These are phyloP conservation scores for Dillenia turbinata DNA, from an alignment of 164 flowering plant species.

Conservation along the genomic window DNA sequence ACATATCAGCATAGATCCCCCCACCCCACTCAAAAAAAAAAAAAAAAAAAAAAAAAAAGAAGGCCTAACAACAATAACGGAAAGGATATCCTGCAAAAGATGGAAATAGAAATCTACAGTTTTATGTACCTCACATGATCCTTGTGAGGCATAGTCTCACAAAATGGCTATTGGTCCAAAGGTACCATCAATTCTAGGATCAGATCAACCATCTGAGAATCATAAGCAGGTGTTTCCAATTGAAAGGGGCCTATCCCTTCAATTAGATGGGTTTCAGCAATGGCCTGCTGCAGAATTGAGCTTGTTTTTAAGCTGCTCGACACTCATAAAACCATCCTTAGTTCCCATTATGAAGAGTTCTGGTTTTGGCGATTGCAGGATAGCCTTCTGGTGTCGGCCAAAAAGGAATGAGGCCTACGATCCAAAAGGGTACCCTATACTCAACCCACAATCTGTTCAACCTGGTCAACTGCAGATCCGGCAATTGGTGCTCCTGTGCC, in stretches of 20 bases:
- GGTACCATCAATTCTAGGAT: slow-evolving; percentile 54
- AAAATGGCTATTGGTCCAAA: slow-evolving; percentile 22
- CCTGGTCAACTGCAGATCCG: slow-evolving; percentile 85
- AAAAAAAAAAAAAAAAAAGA: neutral
- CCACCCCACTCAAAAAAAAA: neutral
- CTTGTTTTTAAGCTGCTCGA: slow-evolving; percentile 77
- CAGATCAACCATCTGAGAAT: slow-evolving; percentile 70
- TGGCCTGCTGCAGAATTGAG: slow-evolving; percentile 72
- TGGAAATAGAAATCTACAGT: too few relatives aligned
- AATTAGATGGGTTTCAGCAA: slow-evolving; percentile 62
- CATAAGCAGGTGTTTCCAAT: slow-evolving; percentile 88
- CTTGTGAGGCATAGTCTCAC: too few relatives aligned
- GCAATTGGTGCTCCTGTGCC: slow-evolving; percentile 87
- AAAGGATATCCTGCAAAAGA: neutral
- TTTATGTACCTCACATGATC: too few relatives aligned
- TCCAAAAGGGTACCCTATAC: slow-evolving; percentile 91
- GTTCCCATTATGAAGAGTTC: slow-evolving; percentile 96
- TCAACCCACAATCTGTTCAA: slow-evolving; percentile 75
- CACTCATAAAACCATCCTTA: slow-evolving; percentile 85
- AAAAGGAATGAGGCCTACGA: slow-evolving; percentile 80
- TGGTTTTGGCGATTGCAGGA: slow-evolving; percentile 70
- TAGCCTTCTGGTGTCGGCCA: slow-evolving; percentile 82
- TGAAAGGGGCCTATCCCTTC: slow-evolving; percentile 88
- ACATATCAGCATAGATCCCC: too few relatives aligned
- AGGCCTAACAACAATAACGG: neutral